Evolutionary conservation across 345 rosid genomes (phyloP), one percentile per base, ranked within the genome.

Genomic region (Bruguiera gymnorhiza): DNA sequence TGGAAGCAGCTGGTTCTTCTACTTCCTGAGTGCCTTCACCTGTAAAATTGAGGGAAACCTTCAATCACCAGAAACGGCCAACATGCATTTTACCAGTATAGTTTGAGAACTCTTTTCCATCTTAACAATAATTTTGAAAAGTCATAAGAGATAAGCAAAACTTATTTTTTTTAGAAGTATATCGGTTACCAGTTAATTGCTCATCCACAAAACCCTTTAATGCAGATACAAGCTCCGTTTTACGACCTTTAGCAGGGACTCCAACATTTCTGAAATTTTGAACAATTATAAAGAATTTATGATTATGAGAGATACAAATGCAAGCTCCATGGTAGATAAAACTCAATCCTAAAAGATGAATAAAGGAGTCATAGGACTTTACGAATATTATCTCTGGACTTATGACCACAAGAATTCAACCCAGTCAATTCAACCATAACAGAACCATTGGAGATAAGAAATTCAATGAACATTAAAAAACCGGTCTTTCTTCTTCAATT

Each of bases 201-300:
- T 76, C 75, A 70, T 79, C 82, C 76, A 83, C 39, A 68, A 81
- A 86, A 76, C 71, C 63, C 82, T 78, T 86, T 68, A 92, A 79
- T 73, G 97, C 79, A 62, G 88, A 82, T 62, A 95, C 78, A 56
- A 92, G 95, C 34, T 88, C 92, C n/a, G 39, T 60, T 79, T 92
- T 92, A 54, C 83, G 80, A 70, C 99, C 93, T 81, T 82, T 89
- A 51, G 84, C 85, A 57, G 99, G 86, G 73, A 90, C 43, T 60
- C 99, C 95, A 74, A 76, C 69, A 70, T 77, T 80, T 93, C 98
- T 91, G 76, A 31, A 66, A 78, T 37, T 31, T 73, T 30, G 15
- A 5, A 26, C 39, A 48, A 5, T 23, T 60, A 73, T 26, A 0
- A 1, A 37, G 23, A 37, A 23, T 61, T 2, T 2, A 10, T 15